phyloP scores from a whole-genome alignment of 106 monocot species.

The Platanthera guangdongensis region DNA sequence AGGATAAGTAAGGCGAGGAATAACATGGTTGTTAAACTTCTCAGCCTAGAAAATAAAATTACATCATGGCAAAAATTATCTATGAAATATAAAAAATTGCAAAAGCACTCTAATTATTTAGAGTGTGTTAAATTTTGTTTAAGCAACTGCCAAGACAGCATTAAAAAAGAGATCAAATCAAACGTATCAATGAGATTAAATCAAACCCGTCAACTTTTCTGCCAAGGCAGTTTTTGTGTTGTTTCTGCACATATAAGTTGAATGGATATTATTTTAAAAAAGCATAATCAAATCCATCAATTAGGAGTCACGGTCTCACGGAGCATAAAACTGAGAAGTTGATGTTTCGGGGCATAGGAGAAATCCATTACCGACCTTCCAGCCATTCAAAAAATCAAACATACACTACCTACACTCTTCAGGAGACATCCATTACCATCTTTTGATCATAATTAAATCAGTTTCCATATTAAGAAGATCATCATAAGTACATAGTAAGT shows the following conservation, averaged over 20 bases:
- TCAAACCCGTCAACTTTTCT: too few relatives aligned
- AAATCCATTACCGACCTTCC: not conserved
- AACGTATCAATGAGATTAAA: too few relatives aligned
- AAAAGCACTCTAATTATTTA: not conserved
- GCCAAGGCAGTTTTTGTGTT: too few relatives aligned
- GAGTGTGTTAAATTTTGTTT: too few relatives aligned
- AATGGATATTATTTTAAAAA: too few relatives aligned
- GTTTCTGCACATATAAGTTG: too few relatives aligned
- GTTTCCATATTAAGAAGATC: too few relatives aligned
- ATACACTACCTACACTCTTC: too few relatives aligned
- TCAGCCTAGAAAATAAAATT: slow-evolving; percentile 32
- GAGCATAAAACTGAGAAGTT: not conserved
- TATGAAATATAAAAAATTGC: not conserved
- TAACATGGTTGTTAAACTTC: slow-evolving; percentile 35
- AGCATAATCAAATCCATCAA: not conserved
- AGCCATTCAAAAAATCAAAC: not conserved
- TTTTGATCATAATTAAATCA: too few relatives aligned
- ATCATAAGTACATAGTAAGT: not conserved
- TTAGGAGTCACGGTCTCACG: not conserved
- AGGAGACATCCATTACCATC: too few relatives aligned
- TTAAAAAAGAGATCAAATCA: too few relatives aligned
- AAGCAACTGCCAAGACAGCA: too few relatives aligned
- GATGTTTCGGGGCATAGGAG: not conserved
- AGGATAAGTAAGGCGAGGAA: slow-evolving; percentile 40
- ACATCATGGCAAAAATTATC: slow-evolving; percentile 3